Evolutionary conservation across 768 basidiomycete genomes (phyloP).

Genomic region (Lyophyllum semitale): DNA sequence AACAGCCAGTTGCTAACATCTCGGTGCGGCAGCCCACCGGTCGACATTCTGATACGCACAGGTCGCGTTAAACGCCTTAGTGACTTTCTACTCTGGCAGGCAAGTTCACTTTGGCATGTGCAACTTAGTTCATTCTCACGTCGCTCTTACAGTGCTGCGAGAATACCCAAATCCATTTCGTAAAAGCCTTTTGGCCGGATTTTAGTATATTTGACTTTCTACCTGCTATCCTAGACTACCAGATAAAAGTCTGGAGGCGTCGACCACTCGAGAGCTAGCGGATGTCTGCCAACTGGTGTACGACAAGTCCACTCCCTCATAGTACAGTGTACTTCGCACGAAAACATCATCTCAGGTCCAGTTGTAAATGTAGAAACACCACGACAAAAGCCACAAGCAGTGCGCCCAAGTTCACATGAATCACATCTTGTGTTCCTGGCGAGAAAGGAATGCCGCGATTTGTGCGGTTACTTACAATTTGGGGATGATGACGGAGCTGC

Average conservation of each 20-base stretch:
- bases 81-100: constrained; percentile 97
- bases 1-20: constrained; percentile 68
- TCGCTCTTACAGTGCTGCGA: constrained; percentile 62
- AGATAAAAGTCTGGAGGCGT: constrained; percentile 55
- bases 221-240: constrained; percentile 82
- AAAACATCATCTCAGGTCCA: too few relatives aligned
- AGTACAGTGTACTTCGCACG: too few relatives aligned
- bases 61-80: constrained; percentile 88
- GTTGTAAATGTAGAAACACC: too few relatives aligned
- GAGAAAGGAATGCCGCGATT: too few relatives aligned
- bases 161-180: constrained; percentile 86
- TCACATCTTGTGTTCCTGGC: too few relatives aligned
- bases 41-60: constrained; percentile 90
- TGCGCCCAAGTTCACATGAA: too few relatives aligned
- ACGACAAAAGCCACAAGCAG: too few relatives aligned
- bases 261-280: too few relatives aligned
- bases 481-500: too few relatives aligned
- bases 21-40: constrained; percentile 66
- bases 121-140: background rate
- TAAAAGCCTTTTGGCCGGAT: constrained; percentile 86
- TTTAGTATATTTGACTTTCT: constrained; percentile 87
- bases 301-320: too few relatives aligned
- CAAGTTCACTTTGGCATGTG: constrained; percentile 31
- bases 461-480: too few relatives aligned
- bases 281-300: too few relatives aligned